Conservation (phyloP, 192 early-diverging fungal genomes). For the Funneliformis mosseae region DNA sequence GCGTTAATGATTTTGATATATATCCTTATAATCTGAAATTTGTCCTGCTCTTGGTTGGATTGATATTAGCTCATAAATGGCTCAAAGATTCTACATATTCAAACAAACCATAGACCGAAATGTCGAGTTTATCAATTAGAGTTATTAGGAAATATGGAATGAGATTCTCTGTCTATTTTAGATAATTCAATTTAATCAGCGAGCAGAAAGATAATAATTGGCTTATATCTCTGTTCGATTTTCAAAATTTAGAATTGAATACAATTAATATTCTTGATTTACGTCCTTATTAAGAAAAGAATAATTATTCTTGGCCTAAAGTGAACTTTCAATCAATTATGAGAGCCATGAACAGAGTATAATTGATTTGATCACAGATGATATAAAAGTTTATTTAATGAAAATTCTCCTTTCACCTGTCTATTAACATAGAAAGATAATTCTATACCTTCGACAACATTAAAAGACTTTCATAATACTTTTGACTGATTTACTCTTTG, state of each 20-base stretch:
- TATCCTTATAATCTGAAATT: not conserved
- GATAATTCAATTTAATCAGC: not conserved
- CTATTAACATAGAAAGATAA: not conserved
- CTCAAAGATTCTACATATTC: not conserved
- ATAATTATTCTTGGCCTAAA: not conserved
- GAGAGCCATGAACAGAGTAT: not conserved
- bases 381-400: not conserved
- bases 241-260: not conserved
- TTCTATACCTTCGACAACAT: not conserved
- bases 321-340: not conserved
- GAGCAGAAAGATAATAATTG: not conserved
- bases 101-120: not conserved
- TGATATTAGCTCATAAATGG: not conserved
- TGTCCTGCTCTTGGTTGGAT: not conserved
- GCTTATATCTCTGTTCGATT: not conserved
- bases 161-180: not conserved
- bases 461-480: not conserved
- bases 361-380: not conserved
- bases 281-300: not conserved
- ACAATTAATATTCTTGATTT: not conserved
- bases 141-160: not conserved
- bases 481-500: too few species aligned
- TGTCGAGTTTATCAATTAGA: not conserved
- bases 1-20: not conserved
- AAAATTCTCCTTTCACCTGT: not conserved